Evolutionary conservation across 2,329 filamentous ascomycete species (phyloP).

Genomic region (Colletotrichum theobromicola): DNA sequence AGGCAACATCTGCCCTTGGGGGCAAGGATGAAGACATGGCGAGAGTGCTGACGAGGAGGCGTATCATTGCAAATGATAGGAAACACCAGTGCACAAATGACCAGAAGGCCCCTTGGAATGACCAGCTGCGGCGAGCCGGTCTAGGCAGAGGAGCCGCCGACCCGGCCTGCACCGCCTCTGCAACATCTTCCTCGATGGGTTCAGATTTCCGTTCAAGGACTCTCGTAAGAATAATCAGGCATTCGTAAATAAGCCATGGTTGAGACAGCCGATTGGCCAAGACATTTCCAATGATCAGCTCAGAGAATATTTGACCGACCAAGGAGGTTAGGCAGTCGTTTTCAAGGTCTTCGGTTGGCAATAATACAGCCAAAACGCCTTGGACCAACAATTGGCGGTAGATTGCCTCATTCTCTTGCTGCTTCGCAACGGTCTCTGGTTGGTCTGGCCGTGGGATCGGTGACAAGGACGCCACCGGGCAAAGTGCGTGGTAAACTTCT

Average conservation of each 20-base stretch:
- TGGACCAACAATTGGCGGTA: conserved; percentile 92
- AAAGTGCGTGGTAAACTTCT: conserved; percentile 82
- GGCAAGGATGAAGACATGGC: conserved; percentile 72
- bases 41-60: conserved; percentile 68
- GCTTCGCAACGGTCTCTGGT: conserved; percentile 57
- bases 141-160: neutral
- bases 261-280: conserved; percentile 82
- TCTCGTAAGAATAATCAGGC: conserved; percentile 73
- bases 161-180: neutral
- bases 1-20: conserved; percentile 40
- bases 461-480: conserved; percentile 79
- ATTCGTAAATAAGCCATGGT: conserved; percentile 88
- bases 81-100: conserved; percentile 60
- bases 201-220: conserved; percentile 34
- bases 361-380: conserved; percentile 78
- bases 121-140: conserved; percentile 34
- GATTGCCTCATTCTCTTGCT: conserved; percentile 77
- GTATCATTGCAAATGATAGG: conserved; percentile 65
- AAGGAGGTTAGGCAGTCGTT: conserved; percentile 85
- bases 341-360: conserved; percentile 91
- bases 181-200: conserved; percentile 12
- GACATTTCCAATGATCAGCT: conserved; percentile 85
- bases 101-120: conserved; percentile 58
- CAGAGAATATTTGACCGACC: conserved; percentile 86
- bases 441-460: conserved; percentile 70